Percentiles rank a stretch among this genome's conserved stretches.
These are phyloP conservation scores for Zygosaccharomyces bailii DNA, from an alignment of 805 yeast genomes.

Conservation along the genomic window DNA sequence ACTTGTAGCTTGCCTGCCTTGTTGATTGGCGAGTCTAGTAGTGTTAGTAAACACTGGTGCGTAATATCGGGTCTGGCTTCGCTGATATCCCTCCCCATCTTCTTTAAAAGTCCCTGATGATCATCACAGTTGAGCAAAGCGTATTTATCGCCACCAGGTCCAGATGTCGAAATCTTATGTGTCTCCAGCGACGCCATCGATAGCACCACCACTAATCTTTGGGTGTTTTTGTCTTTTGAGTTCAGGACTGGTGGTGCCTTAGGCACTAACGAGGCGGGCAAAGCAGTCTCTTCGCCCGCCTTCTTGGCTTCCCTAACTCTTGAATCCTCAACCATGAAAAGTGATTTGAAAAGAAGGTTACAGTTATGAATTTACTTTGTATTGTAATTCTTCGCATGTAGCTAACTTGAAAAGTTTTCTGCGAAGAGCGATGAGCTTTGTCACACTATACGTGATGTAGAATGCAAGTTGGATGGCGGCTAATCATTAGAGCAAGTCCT, in stretches of 20 bases:
- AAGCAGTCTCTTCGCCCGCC: slow-evolving; percentile 36
- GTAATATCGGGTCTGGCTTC: slow-evolving; percentile 99
- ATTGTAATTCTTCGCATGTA: not conserved
- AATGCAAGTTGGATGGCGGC: not conserved
- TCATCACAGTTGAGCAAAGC: slow-evolving; percentile 96
- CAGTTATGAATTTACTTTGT: not conserved
- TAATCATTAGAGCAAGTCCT: not conserved
- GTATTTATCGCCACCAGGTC: slow-evolving; percentile 83
- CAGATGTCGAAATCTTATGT: slow-evolving; percentile 77
- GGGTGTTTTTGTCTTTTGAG: slow-evolving; percentile 81
- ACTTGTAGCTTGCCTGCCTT: slow-evolving; percentile 97
- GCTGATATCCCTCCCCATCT: slow-evolving; percentile 95
- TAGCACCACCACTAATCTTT: slow-evolving; percentile 88
- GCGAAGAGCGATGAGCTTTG: not conserved
- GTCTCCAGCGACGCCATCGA: slow-evolving; percentile 96
- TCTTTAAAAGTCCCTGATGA: slow-evolving; percentile 91
- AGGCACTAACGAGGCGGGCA: slow-evolving; percentile 79
- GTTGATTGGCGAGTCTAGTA: slow-evolving; percentile 95
- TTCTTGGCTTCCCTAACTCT: slow-evolving; percentile 44
- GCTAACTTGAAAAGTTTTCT: slow-evolving; percentile 14
- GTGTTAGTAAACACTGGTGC: slow-evolving; percentile 91
- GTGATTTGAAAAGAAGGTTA: not conserved
- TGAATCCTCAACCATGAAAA: slow-evolving; percentile 45
- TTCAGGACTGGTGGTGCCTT: slow-evolving; percentile 76
- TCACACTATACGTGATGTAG: slow-evolving; percentile 10